These are phyloP conservation scores for Mycena latifolia DNA, from an alignment of 768 basidiomycete genomes.

Conservation along the genomic window DNA sequence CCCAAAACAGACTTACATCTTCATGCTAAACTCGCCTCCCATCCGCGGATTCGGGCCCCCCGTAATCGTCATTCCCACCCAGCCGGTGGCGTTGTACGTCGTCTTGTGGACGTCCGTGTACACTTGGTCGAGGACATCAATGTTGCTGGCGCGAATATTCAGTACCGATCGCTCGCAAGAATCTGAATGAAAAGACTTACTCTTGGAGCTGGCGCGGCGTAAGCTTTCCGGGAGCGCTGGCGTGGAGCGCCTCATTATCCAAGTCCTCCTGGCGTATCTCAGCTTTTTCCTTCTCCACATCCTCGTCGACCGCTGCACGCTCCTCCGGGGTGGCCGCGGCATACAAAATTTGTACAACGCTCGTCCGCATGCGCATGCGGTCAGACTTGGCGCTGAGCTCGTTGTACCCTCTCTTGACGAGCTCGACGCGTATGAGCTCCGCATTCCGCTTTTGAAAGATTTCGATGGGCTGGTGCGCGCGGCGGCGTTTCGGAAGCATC, in stretches of 20 bases:
- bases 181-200: not conserved
- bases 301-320: not conserved
- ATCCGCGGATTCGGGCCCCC: conserved; percentile 17
- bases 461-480: not conserved
- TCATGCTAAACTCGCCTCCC: conserved; percentile 5
- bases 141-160: not conserved
- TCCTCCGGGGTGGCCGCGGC: not conserved
- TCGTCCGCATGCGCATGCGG: too few relatives aligned
- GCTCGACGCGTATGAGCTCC: not conserved
- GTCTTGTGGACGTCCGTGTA: conserved; percentile 3
- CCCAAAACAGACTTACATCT: too few relatives aligned
- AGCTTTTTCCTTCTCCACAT: not conserved
- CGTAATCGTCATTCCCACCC: conserved; percentile 9
- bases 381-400: not conserved
- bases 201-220: not conserved
- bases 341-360: not conserved
- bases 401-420: not conserved
- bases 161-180: not conserved
- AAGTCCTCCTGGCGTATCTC: not conserved
- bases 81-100: not conserved
- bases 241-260: not conserved
- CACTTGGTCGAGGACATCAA: not conserved
- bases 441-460: not conserved
- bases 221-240: not conserved
- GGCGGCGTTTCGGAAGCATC: not conserved